A percentile compares a stretch with the other conserved stretches of the same genome.
phyloP scores from a whole-genome alignment of 148 eudicot genomes.

The Mesembryanthemum crystallinum region DNA sequence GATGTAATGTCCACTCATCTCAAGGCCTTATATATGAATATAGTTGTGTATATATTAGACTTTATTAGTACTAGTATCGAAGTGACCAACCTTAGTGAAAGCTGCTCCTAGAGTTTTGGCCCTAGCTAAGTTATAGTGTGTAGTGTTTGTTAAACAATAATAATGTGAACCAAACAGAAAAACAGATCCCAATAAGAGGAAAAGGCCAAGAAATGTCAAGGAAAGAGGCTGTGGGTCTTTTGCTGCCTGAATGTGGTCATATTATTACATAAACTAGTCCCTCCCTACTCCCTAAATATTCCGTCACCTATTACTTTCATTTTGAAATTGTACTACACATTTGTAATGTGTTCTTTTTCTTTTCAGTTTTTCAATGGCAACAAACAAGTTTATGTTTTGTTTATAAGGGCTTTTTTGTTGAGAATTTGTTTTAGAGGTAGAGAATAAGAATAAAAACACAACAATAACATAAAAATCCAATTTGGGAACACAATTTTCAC shows the following conservation, averaged over 20 bases:
- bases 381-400: too few relatives aligned
- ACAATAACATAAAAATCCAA: too few relatives aligned
- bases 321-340: background rate
- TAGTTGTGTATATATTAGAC: too few relatives aligned
- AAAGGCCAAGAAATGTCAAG: background rate
- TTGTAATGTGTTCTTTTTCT: too few relatives aligned
- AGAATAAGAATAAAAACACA: too few relatives aligned
- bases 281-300: constrained; percentile 8
- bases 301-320: background rate
- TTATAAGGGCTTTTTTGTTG: too few relatives aligned
- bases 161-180: background rate
- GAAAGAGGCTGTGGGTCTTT: background rate
- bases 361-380: too few relatives aligned
- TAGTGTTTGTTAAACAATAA: background rate
- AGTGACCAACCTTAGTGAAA: background rate
- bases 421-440: too few relatives aligned
- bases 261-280: background rate
- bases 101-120: background rate
- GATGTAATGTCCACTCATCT: background rate
- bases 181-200: background rate
- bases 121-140: too few relatives aligned
- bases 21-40: background rate
- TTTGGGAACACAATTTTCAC: too few relatives aligned
- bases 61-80: too few relatives aligned
- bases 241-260: background rate